A percentile compares a stretch with the other conserved stretches of the same genome.
These are phyloP conservation scores for Parasitella parasitica DNA, from an alignment of 371 early-diverging fungal genomes.

Conservation along the genomic window DNA sequence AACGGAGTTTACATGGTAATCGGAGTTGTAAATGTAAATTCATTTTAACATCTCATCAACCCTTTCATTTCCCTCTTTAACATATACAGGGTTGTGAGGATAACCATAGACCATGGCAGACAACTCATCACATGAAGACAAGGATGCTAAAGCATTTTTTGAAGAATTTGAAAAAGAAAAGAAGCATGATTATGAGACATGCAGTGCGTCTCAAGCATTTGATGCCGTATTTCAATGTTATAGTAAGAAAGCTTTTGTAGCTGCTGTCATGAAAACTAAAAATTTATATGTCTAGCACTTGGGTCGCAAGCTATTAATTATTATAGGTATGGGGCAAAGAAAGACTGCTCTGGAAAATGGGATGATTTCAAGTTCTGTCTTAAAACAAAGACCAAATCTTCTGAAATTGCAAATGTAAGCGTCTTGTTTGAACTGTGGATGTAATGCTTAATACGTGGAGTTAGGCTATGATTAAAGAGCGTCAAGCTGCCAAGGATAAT, in stretches of 20 bases:
- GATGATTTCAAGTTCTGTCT: conserved; percentile 47
- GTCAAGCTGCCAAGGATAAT: conserved; percentile 25
- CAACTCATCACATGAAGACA: conserved; percentile 19
- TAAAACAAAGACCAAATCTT: conserved; percentile 40
- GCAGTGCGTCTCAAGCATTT: conserved; percentile 41
- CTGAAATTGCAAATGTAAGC: conserved; percentile 42
- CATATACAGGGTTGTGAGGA: neutral
- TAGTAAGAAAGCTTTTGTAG: conserved; percentile 20
- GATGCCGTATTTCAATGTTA: conserved; percentile 46
- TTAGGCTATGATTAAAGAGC: conserved; percentile 36
- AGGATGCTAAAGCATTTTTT: conserved; percentile 38
- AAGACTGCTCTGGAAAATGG: conserved; percentile 41
- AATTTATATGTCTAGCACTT: conserved; percentile 22
- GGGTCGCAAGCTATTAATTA: conserved; percentile 45
- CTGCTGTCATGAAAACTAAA: neutral
- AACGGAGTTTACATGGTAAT: too few species aligned
- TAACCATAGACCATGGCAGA: neutral
- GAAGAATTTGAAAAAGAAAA: conserved; percentile 41
- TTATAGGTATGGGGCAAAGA: conserved; percentile 49
- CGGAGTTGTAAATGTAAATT: neutral
- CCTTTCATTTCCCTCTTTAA: neutral
- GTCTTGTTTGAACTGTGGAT: neutral
- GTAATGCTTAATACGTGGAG: neutral
- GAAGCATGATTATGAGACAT: conserved; percentile 31
- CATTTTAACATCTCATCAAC: neutral